A percentile compares a stretch with the other conserved stretches of the same genome.
phyloP scores from a whole-genome alignment of 78 protist genomes.

The Trichosphaerium sp. region DNA sequence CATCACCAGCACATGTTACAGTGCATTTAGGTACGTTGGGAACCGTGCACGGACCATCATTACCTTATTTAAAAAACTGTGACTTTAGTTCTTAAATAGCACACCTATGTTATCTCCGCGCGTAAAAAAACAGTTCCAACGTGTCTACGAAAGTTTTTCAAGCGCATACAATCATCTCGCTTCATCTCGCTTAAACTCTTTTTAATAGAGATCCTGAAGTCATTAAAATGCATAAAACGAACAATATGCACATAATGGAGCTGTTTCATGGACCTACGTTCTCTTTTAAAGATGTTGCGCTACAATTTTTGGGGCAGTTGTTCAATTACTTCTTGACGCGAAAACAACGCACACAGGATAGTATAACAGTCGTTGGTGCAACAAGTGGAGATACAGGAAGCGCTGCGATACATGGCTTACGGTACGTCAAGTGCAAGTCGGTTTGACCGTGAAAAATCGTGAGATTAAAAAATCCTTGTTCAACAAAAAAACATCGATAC shows the following conservation, averaged over 20 bases:
- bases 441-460: neutral
- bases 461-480: neutral
- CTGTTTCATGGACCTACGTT: conserved; percentile 69
- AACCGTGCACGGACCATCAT: neutral
- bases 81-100: neutral
- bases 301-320: conserved; percentile 57
- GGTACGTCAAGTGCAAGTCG: neutral
- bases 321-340: conserved; percentile 25
- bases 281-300: conserved; percentile 76
- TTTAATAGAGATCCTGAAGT: neutral
- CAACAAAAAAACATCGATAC: too few relatives aligned
- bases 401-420: conserved; percentile 56
- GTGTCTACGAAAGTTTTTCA: neutral
- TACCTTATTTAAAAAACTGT: neutral
- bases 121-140: neutral
- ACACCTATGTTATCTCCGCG: too few relatives aligned
- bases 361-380: conserved; percentile 59
- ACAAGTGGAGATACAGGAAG: conserved; percentile 77
- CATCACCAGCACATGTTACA: too few relatives aligned
- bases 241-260: conserved; percentile 24
- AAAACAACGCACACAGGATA: neutral
- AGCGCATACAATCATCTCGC: neutral
- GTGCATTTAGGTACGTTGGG: neutral
- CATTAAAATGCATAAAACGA: neutral
- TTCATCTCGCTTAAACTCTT: neutral